Base-by-base conservation (phyloP, 2,329 filamentous ascomycete genomes). In the Cercospora sojina region DNA sequence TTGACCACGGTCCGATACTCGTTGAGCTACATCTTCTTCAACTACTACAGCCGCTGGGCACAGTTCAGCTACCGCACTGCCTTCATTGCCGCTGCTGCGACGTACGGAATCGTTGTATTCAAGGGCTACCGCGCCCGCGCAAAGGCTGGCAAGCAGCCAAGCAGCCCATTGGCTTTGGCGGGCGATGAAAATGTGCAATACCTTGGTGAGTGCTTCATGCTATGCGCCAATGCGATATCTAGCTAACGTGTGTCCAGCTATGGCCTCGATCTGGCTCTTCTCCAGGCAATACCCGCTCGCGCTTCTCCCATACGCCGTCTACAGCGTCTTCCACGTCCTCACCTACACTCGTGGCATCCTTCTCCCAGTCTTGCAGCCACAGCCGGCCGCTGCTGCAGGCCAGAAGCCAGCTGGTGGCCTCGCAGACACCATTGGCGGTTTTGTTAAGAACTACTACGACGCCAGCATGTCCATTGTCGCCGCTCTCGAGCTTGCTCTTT, bases 371-470 rank as follows among this genome's bases (percentile, higher is more conserved):
- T 78, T 99, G 74, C 85, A 90, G 75, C 91, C 93, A 16, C 85
- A 88, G 55, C 78, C 83, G 70, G 75, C 83, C 38, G 80, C 86
- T 38, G 72, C 75, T 12, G 80, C 86, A 43, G 83, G 86, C 49
- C 85, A 87, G 66, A 90, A 78, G 80, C 82, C 76, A 74, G 82
- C 87, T 35, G 85, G 85, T 68, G 88, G 88, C 51, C 81, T 93
- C 64, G 89, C 91, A 62, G 93, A 97, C 69, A 87, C 85, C 73
- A 97, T 99, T 79, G 93, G 93, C 73, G 86, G 86, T 75, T 99
- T 99, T 76, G 93, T 99, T 79, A 98, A 98, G 88, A 88, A 93
- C 79, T 97, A 98, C 87, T 99, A 99, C 78, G 95, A 99, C 79
- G 83, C 87, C 68, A 96, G 92, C 80, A 99, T 99, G 95, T 91